These are phyloP conservation scores for Allium fistulosum DNA, from an alignment of 106 monocot species.

Conservation along the genomic window DNA sequence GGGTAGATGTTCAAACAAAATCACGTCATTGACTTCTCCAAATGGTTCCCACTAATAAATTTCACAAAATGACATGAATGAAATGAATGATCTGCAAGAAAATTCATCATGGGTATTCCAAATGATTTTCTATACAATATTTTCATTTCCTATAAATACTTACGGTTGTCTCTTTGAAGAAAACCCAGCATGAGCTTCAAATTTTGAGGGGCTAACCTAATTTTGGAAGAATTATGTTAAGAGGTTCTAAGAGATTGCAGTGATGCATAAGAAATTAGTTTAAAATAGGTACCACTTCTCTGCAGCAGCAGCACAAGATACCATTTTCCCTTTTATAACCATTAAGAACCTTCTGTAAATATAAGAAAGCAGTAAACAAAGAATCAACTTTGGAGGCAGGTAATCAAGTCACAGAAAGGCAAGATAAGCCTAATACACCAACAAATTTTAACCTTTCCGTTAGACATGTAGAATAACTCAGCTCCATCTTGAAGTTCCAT, in stretches of 20 bases:
- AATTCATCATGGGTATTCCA: too few species aligned
- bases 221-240: conserved; percentile 1
- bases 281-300: conserved; percentile 28
- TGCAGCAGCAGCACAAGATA: conserved; percentile 51
- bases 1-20: too few species aligned
- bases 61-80: too few species aligned
- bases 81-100: too few species aligned
- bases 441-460: conserved; percentile 33
- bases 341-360: conserved; percentile 29
- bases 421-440: neutral
- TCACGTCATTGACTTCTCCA: too few species aligned
- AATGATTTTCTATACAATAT: too few species aligned
- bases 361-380: conserved; percentile 4
- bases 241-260: neutral
- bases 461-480: conserved; percentile 28
- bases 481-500: conserved; percentile 52
- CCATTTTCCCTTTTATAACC: conserved; percentile 45
- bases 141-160: conserved; percentile 14
- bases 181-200: conserved; percentile 62
- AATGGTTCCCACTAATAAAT: too few species aligned
- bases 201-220: conserved; percentile 49
- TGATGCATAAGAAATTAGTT: conserved; percentile 5
- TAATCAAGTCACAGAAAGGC: neutral
- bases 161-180: conserved; percentile 37
- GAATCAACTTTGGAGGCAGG: too few species aligned